These are phyloP conservation scores for Ganoderma multipileum DNA, from an alignment of 1,284 basidiomycete genomes.

Conservation along the genomic window DNA sequence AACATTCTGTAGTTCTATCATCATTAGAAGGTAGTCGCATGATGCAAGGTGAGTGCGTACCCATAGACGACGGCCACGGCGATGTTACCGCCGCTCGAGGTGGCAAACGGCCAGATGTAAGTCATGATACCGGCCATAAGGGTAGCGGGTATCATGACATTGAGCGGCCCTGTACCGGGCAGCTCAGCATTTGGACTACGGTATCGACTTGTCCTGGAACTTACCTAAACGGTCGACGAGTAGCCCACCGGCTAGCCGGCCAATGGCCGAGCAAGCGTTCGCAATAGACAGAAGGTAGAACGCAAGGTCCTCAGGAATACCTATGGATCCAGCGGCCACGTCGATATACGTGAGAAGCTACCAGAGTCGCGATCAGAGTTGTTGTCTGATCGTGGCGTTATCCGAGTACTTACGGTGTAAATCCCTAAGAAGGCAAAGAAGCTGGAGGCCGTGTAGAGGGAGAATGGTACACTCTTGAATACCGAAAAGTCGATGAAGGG, in stretches of 20 bases:
- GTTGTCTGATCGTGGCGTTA: neutral
- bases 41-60: conserved; percentile 37
- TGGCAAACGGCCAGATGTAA: conserved; percentile 64
- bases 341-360: conserved; percentile 59
- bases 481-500: conserved; percentile 56
- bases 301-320: conserved; percentile 45
- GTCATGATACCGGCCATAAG: conserved; percentile 57
- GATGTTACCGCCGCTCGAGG: conserved; percentile 47
- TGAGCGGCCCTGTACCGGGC: conserved; percentile 51
- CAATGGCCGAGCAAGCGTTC: conserved; percentile 50
- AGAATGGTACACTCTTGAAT: conserved; percentile 54
- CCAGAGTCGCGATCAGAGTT: neutral
- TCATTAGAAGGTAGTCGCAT: neutral
- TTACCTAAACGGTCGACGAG: conserved; percentile 48
- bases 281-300: conserved; percentile 57
- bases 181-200: neutral
- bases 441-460: conserved; percentile 51
- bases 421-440: conserved; percentile 62
- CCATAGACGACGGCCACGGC: conserved; percentile 59
- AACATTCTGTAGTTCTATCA: conserved; percentile 48
- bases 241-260: conserved; percentile 48
- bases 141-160: conserved; percentile 62
- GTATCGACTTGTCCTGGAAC: conserved; percentile 8
- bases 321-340: conserved; percentile 45
- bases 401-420: conserved; percentile 49